Conservation (phyloP, 768 basidiomycete genomes). For the Podaxis sp. region DNA sequence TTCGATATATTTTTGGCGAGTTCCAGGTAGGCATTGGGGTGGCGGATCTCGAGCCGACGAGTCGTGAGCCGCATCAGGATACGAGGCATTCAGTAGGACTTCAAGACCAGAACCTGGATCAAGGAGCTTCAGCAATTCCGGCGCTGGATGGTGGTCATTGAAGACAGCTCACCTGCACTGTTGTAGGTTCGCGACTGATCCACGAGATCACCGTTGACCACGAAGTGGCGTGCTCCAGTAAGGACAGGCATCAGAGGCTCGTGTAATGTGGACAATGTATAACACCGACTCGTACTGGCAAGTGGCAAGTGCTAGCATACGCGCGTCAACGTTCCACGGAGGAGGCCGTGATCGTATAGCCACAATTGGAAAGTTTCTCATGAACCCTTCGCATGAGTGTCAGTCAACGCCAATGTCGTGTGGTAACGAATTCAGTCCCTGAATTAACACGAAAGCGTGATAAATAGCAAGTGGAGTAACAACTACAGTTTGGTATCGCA, state of each 20-base stretch:
- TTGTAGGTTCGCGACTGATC: not conserved
- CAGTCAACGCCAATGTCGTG: too few relatives aligned
- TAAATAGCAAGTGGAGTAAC: too few relatives aligned
- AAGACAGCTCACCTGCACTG: not conserved
- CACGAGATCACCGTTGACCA: not conserved
- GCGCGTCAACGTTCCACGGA: too few relatives aligned
- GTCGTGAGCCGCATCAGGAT: not conserved
- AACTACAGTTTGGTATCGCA: not conserved
- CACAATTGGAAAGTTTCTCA: too few relatives aligned
- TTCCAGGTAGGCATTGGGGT: not conserved
- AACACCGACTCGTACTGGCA: too few relatives aligned
- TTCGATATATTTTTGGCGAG: not conserved
- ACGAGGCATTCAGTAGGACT: not conserved
- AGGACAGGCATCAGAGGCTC: not conserved
- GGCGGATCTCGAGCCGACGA: not conserved
- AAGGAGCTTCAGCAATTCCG: not conserved
- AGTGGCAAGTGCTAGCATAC: too few relatives aligned
- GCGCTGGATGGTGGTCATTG: not conserved
- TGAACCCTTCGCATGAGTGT: too few relatives aligned
- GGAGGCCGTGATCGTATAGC: too few relatives aligned
- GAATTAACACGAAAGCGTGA: too few relatives aligned
- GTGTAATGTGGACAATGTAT: too few relatives aligned
- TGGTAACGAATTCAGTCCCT: too few relatives aligned
- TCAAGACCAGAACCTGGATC: not conserved
- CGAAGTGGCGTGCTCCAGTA: not conserved